Conservation (phyloP, 2,329 filamentous ascomycete species). For the Ophidiomyces ophidiicola region DNA sequence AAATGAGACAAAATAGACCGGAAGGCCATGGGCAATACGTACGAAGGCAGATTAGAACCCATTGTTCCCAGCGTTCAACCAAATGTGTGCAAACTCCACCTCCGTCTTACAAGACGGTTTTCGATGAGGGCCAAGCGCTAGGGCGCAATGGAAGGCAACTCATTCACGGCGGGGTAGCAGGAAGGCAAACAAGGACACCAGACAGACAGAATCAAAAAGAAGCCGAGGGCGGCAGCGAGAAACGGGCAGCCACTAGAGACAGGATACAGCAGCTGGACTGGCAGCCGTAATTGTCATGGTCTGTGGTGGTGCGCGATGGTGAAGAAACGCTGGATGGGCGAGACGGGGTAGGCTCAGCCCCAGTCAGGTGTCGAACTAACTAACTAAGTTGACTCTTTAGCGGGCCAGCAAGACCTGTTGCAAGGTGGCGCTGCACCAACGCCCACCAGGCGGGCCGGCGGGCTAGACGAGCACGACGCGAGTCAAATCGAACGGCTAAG, state of each 20-base stretch:
- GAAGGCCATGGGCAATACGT: constrained; percentile 38
- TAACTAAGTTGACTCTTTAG: not conserved
- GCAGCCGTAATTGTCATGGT: too few species aligned
- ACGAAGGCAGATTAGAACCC: constrained; percentile 53
- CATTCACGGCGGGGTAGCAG: constrained; percentile 9
- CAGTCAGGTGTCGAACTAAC: constrained; percentile 6
- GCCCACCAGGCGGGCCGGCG: too few species aligned
- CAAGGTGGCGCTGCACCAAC: too few species aligned
- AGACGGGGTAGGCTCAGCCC: constrained; percentile 7
- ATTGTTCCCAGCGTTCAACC: constrained; percentile 25
- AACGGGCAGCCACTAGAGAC: too few species aligned
- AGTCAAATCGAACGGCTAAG: too few species aligned
- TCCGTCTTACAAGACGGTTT: constrained; percentile 7
- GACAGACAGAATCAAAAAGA: not conserved
- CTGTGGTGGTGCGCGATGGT: too few species aligned
- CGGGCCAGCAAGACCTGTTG: too few species aligned
- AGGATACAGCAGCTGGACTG: not conserved
- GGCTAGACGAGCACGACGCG: too few species aligned
- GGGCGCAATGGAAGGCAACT: constrained; percentile 1
- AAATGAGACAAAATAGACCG: constrained; percentile 11
- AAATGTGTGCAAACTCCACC: constrained; percentile 1
- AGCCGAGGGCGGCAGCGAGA: too few species aligned
- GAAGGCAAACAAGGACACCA: too few species aligned
- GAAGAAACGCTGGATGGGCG: constrained; percentile 1
- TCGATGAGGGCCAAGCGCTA: constrained; percentile 6